Base-by-base conservation (phyloP, 1,284 basidiomycete species). In the Malassezia obtusa region DNA sequence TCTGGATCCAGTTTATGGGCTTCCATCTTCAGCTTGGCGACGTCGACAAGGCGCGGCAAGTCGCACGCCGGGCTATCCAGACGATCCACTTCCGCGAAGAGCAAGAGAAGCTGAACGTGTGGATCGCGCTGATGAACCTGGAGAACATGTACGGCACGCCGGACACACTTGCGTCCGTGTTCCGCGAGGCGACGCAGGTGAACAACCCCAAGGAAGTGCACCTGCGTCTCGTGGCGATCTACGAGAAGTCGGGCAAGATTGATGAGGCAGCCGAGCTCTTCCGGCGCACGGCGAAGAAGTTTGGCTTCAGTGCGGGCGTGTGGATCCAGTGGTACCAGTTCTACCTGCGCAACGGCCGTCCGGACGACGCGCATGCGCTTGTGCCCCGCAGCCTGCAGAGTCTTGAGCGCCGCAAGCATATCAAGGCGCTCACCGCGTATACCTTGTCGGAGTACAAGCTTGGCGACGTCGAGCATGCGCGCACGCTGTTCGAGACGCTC, bases 1-100 rank as follows among this genome's bases (percentile, higher is more conserved):
- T 98, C 36, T 99, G 94, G 94, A 86, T 99, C 58, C 92, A 95
- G 75, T 98, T 92, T 76, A 96, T 99, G 89, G 92, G 91, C 5
- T 94, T 96, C 82, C 88, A 92, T 62, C 79, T 98, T 4, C 89
- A 91, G 64, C 82, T 98, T 14, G 89, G 90, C 38, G 92, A 99
- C 75, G 80, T 96, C 39, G 89, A 91, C 65, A 90, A 90, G 76
- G 94, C 92, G 14, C 82, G 91, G 32, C 82, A 85, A 68, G 84
- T 91, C 44, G 92, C 84, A 15, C 80, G 82, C 49, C 83, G 89
- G 26, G 94, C 91, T 4, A 94, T 57, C 79, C 83, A 67, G 84
- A 84, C 65, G 14, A 98, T 99, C 77, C 85, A 82, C 71, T 96
- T 91, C 78, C 82, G 94, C 49, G 94, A 99, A 76, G 94, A 98